Evolutionary conservation across 2,329 filamentous ascomycete genomes (phyloP), one percentile per base, ranked within the genome.

Genomic region (Calonectria hongkongensis): DNA sequence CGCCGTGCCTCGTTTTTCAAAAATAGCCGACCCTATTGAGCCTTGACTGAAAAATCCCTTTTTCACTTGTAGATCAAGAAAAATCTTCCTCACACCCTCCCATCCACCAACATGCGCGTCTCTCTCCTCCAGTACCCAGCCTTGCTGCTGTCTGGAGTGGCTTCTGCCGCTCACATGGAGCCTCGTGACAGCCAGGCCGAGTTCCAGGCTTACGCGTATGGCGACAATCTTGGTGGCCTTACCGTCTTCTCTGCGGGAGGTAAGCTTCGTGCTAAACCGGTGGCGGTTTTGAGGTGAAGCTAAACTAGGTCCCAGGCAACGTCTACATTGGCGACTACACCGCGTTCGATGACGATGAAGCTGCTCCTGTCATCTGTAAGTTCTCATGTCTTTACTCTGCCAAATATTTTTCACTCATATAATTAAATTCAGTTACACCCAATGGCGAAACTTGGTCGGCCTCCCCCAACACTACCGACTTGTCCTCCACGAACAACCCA

Each of bases 271-370:
- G 5, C 25, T 13, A 47, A 47, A 2, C 16, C 7, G 4, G 18
- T 21, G 3, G 6, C 16, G 25, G 25, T 27, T 33, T 47, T 21
- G 27, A 16, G 8, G 21, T 6, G 1, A 28, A 33, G 58, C 41
- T 63, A 21, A 63, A 21, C 41, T 63, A 6, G 12, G 9, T 45
- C 12, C 8, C 36, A 71, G 71, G 64, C 25, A 66, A 66, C 25
- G 63, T 66, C 25, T 71, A 54, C 30, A 21, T 73, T 13, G 71
- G 71, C n/a, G 69, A 73, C 43, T 73, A 71, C 48, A 67, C 41
- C 15, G 12, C 33, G 4, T 60, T 68, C 4, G 45, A 65, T 48
- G 54, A 73, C 50, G 45, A n/a, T 21, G 41, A 73, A 21, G 71
- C 71, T 62, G 68, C 71, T 33, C 68, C 71, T 27, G 64, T 71